A percentile compares a stretch with the other conserved stretches of the same genome.
phyloP scores from a whole-genome alignment of 176 grass and related monocot species.

The Bolboschoenus planiculmis region DNA sequence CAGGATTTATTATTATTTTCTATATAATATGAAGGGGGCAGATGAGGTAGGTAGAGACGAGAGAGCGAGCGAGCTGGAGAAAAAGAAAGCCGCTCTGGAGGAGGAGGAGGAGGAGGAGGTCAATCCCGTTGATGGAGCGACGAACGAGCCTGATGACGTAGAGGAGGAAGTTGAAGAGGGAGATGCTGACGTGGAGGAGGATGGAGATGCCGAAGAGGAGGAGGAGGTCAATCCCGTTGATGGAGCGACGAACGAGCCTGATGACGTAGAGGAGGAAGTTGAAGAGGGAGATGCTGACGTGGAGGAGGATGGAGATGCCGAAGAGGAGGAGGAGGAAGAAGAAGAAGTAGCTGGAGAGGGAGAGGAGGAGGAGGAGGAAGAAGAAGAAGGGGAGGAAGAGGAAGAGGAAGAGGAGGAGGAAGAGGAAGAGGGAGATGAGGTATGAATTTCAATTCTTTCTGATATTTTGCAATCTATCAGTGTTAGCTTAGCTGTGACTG shows the following conservation, averaged over 20 bases:
- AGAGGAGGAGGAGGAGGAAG: neutral
- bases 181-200: neutral
- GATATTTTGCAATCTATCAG: neutral
- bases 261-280: neutral
- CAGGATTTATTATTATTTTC: too few relatives aligned
- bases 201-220: neutral
- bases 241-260: neutral
- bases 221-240: neutral
- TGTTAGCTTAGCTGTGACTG: neutral
- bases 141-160: neutral
- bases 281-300: neutral
- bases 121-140: neutral
- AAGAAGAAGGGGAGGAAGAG: neutral
- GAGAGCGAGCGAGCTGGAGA: constrained; percentile 16
- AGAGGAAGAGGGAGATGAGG: constrained; percentile 13
- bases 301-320: neutral
- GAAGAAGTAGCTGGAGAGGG: neutral
- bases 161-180: neutral
- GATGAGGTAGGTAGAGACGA: neutral
- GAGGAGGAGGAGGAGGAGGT: constrained; percentile 19
- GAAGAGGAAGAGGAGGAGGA: constrained; percentile 21
- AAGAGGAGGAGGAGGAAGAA: neutral
- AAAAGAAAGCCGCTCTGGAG: constrained; percentile 16
- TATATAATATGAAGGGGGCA: constrained; percentile 5
- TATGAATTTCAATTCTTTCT: neutral